These are phyloP conservation scores for Alternaria postmessia DNA, from an alignment of 2,329 filamentous ascomycete species.

Conservation along the genomic window DNA sequence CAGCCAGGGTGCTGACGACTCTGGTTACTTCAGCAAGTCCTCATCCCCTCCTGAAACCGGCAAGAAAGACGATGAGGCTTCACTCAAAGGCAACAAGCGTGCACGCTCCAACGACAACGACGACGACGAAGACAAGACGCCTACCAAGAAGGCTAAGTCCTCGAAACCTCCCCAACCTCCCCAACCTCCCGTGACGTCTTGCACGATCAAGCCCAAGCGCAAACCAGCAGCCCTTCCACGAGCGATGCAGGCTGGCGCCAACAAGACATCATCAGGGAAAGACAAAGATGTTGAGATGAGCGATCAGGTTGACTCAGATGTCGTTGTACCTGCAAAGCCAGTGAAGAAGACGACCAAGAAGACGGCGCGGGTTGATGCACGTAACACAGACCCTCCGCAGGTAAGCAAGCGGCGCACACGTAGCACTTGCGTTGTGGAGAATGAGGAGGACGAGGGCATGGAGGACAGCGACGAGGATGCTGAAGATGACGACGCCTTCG, in stretches of 20 bases:
- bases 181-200: background rate
- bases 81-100: constrained; percentile 2
- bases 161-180: background rate
- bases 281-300: background rate
- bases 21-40: background rate
- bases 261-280: background rate
- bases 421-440: background rate
- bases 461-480: background rate
- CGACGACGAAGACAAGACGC: background rate
- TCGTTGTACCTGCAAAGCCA: background rate
- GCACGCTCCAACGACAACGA: background rate
- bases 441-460: background rate
- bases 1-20: background rate
- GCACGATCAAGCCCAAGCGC: background rate
- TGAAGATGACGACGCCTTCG: background rate
- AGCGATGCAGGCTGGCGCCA: background rate
- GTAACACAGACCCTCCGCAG: background rate
- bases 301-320: background rate
- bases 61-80: background rate
- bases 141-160: background rate
- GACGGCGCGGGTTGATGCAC: background rate
- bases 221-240: background rate
- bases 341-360: background rate
- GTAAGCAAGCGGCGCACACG: background rate
- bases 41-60: background rate